Conservation (phyloP, 1,284 basidiomycete species). For the Ceraceosorus guamensis region DNA sequence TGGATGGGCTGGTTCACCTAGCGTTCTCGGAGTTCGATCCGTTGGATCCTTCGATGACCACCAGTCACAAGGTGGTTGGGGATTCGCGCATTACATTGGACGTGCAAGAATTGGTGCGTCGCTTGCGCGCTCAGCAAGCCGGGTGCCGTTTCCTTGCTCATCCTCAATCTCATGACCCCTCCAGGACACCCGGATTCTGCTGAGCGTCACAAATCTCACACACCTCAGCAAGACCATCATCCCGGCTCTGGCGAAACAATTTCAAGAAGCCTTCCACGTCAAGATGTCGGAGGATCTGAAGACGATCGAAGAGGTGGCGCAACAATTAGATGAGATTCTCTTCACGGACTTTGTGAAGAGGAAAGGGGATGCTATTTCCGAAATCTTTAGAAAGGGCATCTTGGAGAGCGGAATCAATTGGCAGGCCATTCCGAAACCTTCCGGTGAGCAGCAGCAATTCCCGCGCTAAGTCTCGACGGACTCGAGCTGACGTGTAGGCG, state of each 20-base stretch:
- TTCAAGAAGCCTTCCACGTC: conserved; percentile 69
- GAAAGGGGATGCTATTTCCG: conserved; percentile 62
- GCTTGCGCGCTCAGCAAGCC: too few species aligned
- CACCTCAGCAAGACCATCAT: conserved; percentile 66
- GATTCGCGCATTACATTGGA: conserved; percentile 39
- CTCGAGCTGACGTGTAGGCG: too few species aligned
- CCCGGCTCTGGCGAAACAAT: conserved; percentile 70
- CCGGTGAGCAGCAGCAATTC: conserved; percentile 61
- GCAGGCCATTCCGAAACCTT: conserved; percentile 79
- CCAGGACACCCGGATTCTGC: conserved; percentile 76
- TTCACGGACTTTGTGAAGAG: conserved; percentile 80
- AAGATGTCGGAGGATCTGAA: conserved; percentile 69
- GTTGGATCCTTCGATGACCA: conserved; percentile 24
- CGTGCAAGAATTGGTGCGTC: conserved; percentile 42
- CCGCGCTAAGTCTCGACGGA: too few species aligned
- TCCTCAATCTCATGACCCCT: too few species aligned
- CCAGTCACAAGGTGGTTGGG: conserved; percentile 23
- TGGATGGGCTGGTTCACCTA: conserved; percentile 79
- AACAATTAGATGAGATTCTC: conserved; percentile 74
- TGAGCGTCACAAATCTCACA: conserved; percentile 83
- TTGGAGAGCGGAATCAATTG: conserved; percentile 76
- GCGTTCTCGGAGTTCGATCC: conserved; percentile 56
- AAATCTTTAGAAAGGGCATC: conserved; percentile 70
- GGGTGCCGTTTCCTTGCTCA: too few species aligned
- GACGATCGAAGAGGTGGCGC: conserved; percentile 69